Percentiles rank a stretch among this genome's conserved stretches.
These are phyloP conservation scores for Plicaturopsis crispa DNA, from an alignment of 768 basidiomycete genomes.

Conservation along the genomic window DNA sequence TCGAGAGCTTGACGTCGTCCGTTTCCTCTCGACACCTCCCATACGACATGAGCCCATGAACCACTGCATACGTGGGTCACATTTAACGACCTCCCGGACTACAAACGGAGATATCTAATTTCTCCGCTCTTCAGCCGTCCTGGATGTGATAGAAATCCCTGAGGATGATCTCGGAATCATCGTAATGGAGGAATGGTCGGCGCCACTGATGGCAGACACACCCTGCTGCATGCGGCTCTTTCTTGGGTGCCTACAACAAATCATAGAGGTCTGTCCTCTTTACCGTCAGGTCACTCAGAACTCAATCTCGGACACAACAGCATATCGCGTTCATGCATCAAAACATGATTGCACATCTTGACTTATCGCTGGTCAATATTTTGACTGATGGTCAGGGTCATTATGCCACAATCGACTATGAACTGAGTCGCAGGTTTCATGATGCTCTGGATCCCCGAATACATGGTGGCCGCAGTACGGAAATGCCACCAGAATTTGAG, in stretches of 20 bases:
- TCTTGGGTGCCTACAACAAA: conserved; percentile 52
- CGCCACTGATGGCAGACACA: conserved; percentile 43
- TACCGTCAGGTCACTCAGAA: too few relatives aligned
- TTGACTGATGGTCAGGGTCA: conserved; percentile 56
- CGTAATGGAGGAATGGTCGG: conserved; percentile 78
- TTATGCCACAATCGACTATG: conserved; percentile 72
- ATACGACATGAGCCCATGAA: conserved; percentile 58
- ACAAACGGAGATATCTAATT: background rate
- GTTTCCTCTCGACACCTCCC: conserved; percentile 43
- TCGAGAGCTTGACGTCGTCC: conserved; percentile 55
- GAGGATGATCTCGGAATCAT: conserved; percentile 54
- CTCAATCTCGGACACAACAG: conserved; percentile 29
- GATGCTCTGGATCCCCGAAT: conserved; percentile 31
- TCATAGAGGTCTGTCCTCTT: conserved; percentile 47
- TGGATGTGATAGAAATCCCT: conserved; percentile 51
- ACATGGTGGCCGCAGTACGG: conserved; percentile 46
- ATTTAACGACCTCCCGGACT: conserved; percentile 7
- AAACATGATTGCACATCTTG: conserved; percentile 59
- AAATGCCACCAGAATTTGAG: conserved; percentile 66
- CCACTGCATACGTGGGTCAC: conserved; percentile 64
- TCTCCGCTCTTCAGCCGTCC: conserved; percentile 39
- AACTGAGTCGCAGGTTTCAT: conserved; percentile 48
- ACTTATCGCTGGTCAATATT: conserved; percentile 64
- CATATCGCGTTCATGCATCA: conserved; percentile 67
- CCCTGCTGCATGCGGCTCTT: conserved; percentile 48